Evolutionary conservation across 169 alveolate species (phyloP).

Genomic region (Cystoisospora suis): DNA sequence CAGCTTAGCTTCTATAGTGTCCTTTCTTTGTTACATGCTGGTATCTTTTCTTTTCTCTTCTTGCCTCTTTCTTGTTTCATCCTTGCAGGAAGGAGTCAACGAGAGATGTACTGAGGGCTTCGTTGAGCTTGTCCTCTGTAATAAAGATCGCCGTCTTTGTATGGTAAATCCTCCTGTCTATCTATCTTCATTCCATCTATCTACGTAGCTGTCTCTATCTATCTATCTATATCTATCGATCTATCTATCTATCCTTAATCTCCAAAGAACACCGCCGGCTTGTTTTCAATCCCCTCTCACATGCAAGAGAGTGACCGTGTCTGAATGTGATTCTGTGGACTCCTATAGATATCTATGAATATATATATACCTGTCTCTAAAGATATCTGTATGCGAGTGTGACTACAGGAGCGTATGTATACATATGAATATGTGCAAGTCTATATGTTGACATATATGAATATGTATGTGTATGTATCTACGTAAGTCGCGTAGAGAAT

Average conservation of each 20-base stretch:
- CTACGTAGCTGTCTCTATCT: not conserved
- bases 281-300: too few species aligned
- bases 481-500: not conserved
- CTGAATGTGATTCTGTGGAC: not conserved
- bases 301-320: too few species aligned
- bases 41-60: not conserved
- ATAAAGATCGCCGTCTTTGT: slow-evolving; percentile 46
- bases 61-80: not conserved
- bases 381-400: not conserved
- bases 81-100: slow-evolving; percentile 48
- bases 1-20: too few species aligned
- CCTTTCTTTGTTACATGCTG: too few species aligned
- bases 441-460: not conserved
- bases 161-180: slow-evolving; percentile 1
- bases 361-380: not conserved
- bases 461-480: not conserved
- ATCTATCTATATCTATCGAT: too few species aligned
- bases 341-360: not conserved
- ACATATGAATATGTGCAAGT: not conserved
- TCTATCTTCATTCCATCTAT: not conserved
- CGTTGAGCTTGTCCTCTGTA: slow-evolving; percentile 46
- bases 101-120: slow-evolving; percentile 29
- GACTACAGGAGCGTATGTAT: not conserved
- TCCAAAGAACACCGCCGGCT: too few species aligned
- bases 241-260: too few species aligned